Conservation (phyloP, 2,329 filamentous ascomycete genomes). For the Sporothrix brunneoviolacea region DNA sequence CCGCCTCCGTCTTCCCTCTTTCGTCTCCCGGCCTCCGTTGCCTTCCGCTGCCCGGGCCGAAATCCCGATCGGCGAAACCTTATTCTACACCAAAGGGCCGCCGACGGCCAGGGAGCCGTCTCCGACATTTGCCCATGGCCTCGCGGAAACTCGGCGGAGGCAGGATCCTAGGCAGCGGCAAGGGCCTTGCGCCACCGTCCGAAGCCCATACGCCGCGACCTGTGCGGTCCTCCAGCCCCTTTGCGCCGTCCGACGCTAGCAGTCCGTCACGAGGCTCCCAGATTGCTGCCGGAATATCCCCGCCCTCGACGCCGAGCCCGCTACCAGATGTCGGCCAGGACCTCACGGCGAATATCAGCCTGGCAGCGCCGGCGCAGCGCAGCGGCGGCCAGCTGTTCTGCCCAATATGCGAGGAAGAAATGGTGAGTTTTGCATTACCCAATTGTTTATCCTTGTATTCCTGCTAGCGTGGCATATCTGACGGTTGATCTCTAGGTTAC, state of each 20-base stretch:
- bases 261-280: slow-evolving; percentile 72
- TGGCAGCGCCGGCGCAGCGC: slow-evolving; percentile 49
- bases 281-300: slow-evolving; percentile 44
- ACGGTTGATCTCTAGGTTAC: slow-evolving; percentile 58
- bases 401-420: slow-evolving; percentile 97
- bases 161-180: slow-evolving; percentile 81
- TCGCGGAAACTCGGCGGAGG: slow-evolving; percentile 83
- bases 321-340: slow-evolving; percentile 69
- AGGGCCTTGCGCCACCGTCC: slow-evolving; percentile 64
- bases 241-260: slow-evolving; percentile 55
- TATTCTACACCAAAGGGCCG: not conserved
- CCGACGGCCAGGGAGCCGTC: slow-evolving; percentile 3
- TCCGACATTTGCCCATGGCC: slow-evolving; percentile 54
- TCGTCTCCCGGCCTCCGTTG: too few relatives aligned
- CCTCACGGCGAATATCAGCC: slow-evolving; percentile 71
- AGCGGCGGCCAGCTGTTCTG: slow-evolving; percentile 68
- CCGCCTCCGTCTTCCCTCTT: not conserved
- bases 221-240: slow-evolving; percentile 45
- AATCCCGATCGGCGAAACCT: too few relatives aligned
- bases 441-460: not conserved
- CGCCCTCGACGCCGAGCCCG: slow-evolving; percentile 50
- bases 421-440: slow-evolving; percentile 51
- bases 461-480: not conserved
- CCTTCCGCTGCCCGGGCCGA: too few relatives aligned
- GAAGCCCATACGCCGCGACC: slow-evolving; percentile 30